phyloP scores from a whole-genome alignment of 2,329 filamentous ascomycete genomes.

The Botryosphaeria agaves region DNA sequence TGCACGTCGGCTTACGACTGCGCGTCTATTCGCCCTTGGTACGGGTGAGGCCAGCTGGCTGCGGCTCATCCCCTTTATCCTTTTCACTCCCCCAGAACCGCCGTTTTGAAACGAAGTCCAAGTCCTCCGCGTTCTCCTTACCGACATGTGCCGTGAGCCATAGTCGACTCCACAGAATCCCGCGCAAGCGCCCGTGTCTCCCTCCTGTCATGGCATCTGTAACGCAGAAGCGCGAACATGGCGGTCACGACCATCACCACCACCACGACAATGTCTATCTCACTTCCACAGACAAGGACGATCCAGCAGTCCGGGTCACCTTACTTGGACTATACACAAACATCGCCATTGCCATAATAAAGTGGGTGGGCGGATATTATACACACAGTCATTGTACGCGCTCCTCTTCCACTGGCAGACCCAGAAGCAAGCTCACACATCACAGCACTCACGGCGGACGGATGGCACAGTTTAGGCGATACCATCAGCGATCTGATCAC shows the following conservation, averaged over 20 bases:
- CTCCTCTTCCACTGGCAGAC: background rate
- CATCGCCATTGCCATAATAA: conserved; percentile 82
- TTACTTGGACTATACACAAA: conserved; percentile 79
- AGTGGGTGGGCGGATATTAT: conserved; percentile 71
- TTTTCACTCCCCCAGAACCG: background rate
- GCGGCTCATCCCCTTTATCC: background rate
- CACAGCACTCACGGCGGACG: conserved; percentile 67
- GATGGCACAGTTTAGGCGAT: conserved; percentile 88
- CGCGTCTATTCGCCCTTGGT: background rate
- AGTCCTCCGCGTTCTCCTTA: background rate
- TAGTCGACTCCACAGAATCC: background rate
- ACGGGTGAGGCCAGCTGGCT: background rate
- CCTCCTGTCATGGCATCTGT: background rate
- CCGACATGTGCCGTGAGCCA: background rate
- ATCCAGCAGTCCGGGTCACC: conserved; percentile 88
- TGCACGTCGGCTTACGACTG: background rate
- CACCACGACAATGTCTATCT: conserved; percentile 77
- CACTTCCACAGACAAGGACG: conserved; percentile 66
- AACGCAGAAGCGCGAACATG: background rate
- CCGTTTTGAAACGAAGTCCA: background rate
- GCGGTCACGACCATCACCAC: conserved; percentile 47
- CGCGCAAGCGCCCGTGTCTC: background rate
- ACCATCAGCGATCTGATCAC: conserved; percentile 90
- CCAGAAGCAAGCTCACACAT: background rate
- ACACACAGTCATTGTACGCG: background rate